phyloP scores from a whole-genome alignment of 192 early-diverging fungal genomes.

The Backusella morwellensis region DNA sequence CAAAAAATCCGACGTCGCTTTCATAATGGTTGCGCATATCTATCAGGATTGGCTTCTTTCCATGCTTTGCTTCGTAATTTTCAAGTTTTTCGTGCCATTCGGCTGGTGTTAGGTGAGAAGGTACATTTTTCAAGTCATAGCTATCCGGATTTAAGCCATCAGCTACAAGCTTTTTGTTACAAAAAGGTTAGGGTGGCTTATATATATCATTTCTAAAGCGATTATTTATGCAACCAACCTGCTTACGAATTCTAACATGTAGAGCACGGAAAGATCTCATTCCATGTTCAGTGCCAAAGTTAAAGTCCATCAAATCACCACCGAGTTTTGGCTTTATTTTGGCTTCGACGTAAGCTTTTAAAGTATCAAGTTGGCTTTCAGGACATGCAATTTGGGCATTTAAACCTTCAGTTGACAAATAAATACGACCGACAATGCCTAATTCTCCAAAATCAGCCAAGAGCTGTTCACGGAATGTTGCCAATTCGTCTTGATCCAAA shows the following conservation, averaged over 20 bases:
- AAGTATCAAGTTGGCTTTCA: slow-evolving; percentile 36
- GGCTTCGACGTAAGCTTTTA: slow-evolving; percentile 54
- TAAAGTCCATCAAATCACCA: slow-evolving; percentile 51
- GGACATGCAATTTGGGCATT: slow-evolving; percentile 81
- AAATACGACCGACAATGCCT: slow-evolving; percentile 70
- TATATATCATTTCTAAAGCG: background rate
- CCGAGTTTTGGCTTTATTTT: slow-evolving; percentile 30
- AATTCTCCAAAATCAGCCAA: slow-evolving; percentile 41
- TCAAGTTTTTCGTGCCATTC: slow-evolving; percentile 65
- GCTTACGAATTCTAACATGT: slow-evolving; percentile 64
- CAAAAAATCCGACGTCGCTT: slow-evolving; percentile 70
- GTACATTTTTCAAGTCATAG: slow-evolving; percentile 58
- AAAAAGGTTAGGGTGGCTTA: background rate
- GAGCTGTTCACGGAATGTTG: slow-evolving; percentile 38
- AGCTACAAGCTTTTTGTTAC: slow-evolving; percentile 48
- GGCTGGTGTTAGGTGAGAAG: slow-evolving; percentile 62
- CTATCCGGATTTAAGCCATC: slow-evolving; percentile 50
- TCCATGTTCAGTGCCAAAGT: slow-evolving; percentile 62
- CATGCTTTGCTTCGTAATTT: slow-evolving; percentile 28
- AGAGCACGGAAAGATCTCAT: slow-evolving; percentile 58
- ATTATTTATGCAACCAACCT: slow-evolving; percentile 35
- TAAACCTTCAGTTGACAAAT: slow-evolving; percentile 71
- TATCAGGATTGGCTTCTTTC: slow-evolving; percentile 52
- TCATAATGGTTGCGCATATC: slow-evolving; percentile 86
- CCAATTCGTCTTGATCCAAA: slow-evolving; percentile 26